These are phyloP conservation scores for Aspergillus baeticus DNA, from an alignment of 495 filamentous ascomycete species.

Conservation along the genomic window DNA sequence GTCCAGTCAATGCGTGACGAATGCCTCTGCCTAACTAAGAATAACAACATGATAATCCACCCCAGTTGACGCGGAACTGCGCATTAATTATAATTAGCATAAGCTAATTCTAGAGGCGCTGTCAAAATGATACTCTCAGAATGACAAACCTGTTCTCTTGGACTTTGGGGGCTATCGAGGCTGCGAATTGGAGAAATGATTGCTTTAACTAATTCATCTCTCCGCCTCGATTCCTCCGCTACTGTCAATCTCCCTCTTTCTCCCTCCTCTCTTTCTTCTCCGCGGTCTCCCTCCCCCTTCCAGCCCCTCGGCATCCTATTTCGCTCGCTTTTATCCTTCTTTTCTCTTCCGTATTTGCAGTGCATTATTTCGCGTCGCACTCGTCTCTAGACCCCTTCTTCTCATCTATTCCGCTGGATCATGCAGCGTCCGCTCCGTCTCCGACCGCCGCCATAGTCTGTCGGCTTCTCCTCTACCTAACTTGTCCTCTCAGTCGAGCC, in stretches of 20 bases:
- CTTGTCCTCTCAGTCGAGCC: slow-evolving; percentile 15
- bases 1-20: slow-evolving; percentile 12
- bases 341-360: slow-evolving; percentile 16
- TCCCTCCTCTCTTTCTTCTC: background rate
- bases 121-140: too few relatives aligned
- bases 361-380: slow-evolving; percentile 19
- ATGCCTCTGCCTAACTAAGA: slow-evolving; percentile 20
- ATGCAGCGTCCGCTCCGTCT: slow-evolving; percentile 35
- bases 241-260: slow-evolving; percentile 9
- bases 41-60: slow-evolving; percentile 13
- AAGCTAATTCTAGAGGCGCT: too few relatives aligned
- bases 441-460: slow-evolving; percentile 39
- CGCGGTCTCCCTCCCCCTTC: slow-evolving; percentile 11
- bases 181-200: background rate
- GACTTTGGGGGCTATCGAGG: too few relatives aligned
- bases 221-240: slow-evolving; percentile 10
- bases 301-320: background rate
- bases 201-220: background rate
- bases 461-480: slow-evolving; percentile 18
- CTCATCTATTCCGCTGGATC: slow-evolving; percentile 23
- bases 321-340: slow-evolving; percentile 7
- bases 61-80: background rate
- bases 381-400: slow-evolving; percentile 6
- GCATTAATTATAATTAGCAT: background rate
- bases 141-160: too few relatives aligned